Conservation (phyloP, 345 rosid species). For the Camelina laxa region DNA sequence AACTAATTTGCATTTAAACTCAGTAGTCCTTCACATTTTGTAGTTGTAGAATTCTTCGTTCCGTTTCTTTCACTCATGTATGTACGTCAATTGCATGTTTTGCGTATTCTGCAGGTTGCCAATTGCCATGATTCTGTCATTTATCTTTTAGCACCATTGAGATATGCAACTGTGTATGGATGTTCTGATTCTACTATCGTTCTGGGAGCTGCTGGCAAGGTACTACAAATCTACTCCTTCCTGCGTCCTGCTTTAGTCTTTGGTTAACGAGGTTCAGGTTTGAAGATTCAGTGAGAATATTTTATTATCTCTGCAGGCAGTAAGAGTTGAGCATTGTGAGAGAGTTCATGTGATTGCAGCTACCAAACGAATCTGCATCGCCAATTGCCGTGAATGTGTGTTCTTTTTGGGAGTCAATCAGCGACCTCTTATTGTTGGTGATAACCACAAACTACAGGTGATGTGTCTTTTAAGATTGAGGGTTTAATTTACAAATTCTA, state of each 20-base stretch:
- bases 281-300: conserved; percentile 14
- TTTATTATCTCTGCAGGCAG: conserved; percentile 62
- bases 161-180: conserved; percentile 91
- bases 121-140: conserved; percentile 96
- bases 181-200: conserved; percentile 95
- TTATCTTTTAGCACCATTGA: conserved; percentile 88
- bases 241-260: conserved; percentile 17
- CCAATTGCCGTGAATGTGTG: conserved; percentile 94
- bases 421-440: conserved; percentile 93
- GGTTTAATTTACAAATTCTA: background rate
- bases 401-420: conserved; percentile 98
- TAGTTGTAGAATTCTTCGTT: conserved; percentile 16
- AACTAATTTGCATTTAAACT: conserved; percentile 16
- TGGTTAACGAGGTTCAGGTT: background rate
- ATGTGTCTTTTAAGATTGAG: conserved; percentile 30
- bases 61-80: conserved; percentile 3
- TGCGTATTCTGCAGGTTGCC: conserved; percentile 65
- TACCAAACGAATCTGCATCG: conserved; percentile 88
- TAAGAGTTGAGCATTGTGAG: conserved; percentile 96
- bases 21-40: conserved; percentile 19
- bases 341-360: conserved; percentile 95
- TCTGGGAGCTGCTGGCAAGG: conserved; percentile 99
- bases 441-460: conserved; percentile 96
- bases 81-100: conserved; percentile 15
- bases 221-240: conserved; percentile 34